These are phyloP conservation scores for Ceratocystis albifundus DNA, from an alignment of 2,329 filamentous ascomycete genomes.

Conservation along the genomic window DNA sequence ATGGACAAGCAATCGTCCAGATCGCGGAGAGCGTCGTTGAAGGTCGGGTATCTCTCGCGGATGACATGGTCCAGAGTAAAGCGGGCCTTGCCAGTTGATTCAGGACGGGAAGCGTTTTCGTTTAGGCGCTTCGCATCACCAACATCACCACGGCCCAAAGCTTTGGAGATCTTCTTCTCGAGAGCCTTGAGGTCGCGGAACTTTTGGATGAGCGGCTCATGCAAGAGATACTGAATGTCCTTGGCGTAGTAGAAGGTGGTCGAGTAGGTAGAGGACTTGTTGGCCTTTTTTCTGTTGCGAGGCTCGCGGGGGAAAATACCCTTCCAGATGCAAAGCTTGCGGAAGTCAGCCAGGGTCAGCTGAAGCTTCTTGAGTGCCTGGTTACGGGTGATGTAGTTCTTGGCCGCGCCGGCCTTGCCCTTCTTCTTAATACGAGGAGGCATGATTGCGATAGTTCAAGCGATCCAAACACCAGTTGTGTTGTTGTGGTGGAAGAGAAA, in stretches of 20 bases:
- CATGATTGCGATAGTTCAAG: slow-evolving; percentile 37
- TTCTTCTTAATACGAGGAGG: slow-evolving; percentile 72
- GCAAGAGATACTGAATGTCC: slow-evolving; percentile 95
- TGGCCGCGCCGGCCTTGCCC: slow-evolving; percentile 81
- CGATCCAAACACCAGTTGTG: background rate
- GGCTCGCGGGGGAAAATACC: slow-evolving; percentile 97
- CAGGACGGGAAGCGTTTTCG: slow-evolving; percentile 70
- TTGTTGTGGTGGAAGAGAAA: slow-evolving; percentile 4
- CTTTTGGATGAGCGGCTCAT: slow-evolving; percentile 86
- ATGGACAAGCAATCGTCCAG: slow-evolving; percentile 94
- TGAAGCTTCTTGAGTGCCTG: slow-evolving; percentile 97
- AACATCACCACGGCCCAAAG: slow-evolving; percentile 82
- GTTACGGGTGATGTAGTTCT: slow-evolving; percentile 96
- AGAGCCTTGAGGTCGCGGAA: slow-evolving; percentile 96
- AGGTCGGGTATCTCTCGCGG: slow-evolving; percentile 95
- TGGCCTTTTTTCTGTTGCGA: slow-evolving; percentile 91
- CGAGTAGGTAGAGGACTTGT: slow-evolving; percentile 75
- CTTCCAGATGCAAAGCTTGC: slow-evolving; percentile 98
- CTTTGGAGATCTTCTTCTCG: slow-evolving; percentile 92
- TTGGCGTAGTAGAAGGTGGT: slow-evolving; percentile 90
- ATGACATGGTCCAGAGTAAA: slow-evolving; percentile 94
- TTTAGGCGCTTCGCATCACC: slow-evolving; percentile 80
- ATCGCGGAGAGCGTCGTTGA: slow-evolving; percentile 84
- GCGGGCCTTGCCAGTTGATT: slow-evolving; percentile 80
- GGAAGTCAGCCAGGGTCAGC: slow-evolving; percentile 92